These are phyloP conservation scores for Cytidiella melzeri DNA, from an alignment of 768 basidiomycete species.

Conservation along the genomic window DNA sequence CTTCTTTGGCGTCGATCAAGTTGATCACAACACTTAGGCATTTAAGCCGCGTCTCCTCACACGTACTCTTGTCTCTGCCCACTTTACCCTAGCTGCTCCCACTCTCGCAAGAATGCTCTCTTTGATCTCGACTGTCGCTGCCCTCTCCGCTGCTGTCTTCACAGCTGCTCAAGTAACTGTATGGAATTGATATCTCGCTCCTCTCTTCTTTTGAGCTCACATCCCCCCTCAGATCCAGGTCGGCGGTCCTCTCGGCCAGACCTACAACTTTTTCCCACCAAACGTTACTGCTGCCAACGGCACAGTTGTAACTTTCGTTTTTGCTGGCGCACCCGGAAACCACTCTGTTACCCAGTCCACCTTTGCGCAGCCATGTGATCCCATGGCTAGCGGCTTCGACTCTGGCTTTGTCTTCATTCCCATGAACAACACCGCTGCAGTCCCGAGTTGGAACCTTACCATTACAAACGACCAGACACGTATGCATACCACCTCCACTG, in stretches of 20 bases:
- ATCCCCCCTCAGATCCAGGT: conserved; percentile 30
- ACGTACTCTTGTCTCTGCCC: too few species aligned
- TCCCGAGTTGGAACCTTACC: conserved; percentile 44
- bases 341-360: conserved; percentile 49
- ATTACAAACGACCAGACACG: conserved; percentile 41
- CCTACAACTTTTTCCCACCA: conserved; percentile 42
- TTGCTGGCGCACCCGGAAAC: conserved; percentile 45
- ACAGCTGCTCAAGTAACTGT: conserved; percentile 19
- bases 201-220: background rate
- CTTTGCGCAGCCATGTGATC: conserved; percentile 40
- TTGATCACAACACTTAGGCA: too few species aligned
- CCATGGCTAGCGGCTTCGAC: conserved; percentile 42
- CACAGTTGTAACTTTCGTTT: conserved; percentile 44
- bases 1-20: too few species aligned
- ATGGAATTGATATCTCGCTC: background rate
- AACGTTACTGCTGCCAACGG: conserved; percentile 37
- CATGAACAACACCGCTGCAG: conserved; percentile 14
- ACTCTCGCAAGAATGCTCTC: conserved; percentile 11
- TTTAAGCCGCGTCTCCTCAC: too few species aligned
- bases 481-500: conserved; percentile 22
- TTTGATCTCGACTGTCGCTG: conserved; percentile 8
- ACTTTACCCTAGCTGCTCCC: background rate
- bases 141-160: conserved; percentile 14
- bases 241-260: conserved; percentile 31
- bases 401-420: conserved; percentile 46